Percentiles rank a stretch among this genome's conserved stretches.
These are phyloP conservation scores for Spathaspora girioi DNA, from an alignment of 805 yeast genomes.

Conservation along the genomic window DNA sequence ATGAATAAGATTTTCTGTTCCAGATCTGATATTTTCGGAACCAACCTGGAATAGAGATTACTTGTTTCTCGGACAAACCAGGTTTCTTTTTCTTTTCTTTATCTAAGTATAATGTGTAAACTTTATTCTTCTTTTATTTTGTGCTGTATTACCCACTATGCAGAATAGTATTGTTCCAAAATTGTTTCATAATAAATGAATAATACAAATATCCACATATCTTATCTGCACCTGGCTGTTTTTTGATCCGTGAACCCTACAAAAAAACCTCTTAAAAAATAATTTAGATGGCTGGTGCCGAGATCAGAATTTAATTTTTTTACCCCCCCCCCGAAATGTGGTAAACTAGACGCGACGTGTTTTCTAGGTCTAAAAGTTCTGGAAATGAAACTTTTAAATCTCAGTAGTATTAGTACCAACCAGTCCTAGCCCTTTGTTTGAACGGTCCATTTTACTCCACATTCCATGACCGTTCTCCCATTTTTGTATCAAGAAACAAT, in stretches of 20 bases:
- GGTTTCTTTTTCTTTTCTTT: background rate
- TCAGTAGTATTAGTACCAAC: no score
- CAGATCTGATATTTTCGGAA: no score
- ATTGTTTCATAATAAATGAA: background rate
- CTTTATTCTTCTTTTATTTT: background rate
- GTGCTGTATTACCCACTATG: background rate
- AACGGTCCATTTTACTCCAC: background rate
- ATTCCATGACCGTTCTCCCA: background rate
- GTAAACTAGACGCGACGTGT: background rate
- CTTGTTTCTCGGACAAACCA: background rate
- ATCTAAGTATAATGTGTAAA: background rate
- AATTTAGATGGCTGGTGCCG: background rate
- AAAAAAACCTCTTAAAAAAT: background rate
- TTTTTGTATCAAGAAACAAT: background rate
- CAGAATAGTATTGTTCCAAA: background rate
- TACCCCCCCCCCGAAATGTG: background rate
- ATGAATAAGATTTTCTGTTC: no score
- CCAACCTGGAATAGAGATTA: no score
- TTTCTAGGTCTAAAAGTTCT: background rate
- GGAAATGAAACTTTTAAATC: background rate
- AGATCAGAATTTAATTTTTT: background rate
- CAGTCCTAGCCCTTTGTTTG: background rate
- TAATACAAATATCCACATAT: background rate
- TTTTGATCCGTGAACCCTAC: background rate
- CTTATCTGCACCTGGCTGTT: background rate